Conservation (phyloP, 306 rosid species). For the Cucumis hystrix region DNA sequence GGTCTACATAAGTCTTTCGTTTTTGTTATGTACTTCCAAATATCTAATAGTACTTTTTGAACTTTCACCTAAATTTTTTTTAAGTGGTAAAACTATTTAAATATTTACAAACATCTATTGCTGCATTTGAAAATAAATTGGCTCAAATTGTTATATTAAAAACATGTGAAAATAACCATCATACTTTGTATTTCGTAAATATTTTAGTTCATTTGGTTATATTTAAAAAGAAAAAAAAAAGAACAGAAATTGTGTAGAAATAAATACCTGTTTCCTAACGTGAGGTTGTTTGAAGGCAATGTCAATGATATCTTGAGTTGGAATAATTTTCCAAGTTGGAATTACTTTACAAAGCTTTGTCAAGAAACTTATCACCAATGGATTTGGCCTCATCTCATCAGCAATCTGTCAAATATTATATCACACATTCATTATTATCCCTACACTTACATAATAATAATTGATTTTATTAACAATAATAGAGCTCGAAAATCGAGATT, state of each 20-base stretch:
- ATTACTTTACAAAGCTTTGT: slow-evolving; percentile 34
- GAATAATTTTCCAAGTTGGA: slow-evolving; percentile 70
- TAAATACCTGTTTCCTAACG: slow-evolving; percentile 45
- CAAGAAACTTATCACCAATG: slow-evolving; percentile 17
- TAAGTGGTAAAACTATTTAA: too few relatives aligned
- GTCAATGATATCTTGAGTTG: slow-evolving; percentile 51
- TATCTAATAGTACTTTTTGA: too few relatives aligned
- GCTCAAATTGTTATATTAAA: too few relatives aligned
- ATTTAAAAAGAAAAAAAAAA: neutral
- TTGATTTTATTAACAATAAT: neutral
- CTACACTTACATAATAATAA: too few relatives aligned
- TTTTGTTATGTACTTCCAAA: too few relatives aligned
- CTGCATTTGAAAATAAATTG: too few relatives aligned
- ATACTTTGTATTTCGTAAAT: too few relatives aligned
- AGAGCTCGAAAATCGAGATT: neutral
- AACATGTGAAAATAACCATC: too few relatives aligned
- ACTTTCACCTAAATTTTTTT: too few relatives aligned
- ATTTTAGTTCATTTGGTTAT: too few relatives aligned
- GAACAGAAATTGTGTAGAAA: slow-evolving; percentile 9
- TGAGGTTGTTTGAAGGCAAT: slow-evolving; percentile 51
- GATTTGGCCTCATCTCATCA: slow-evolving; percentile 51
- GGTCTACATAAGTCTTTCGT: too few relatives aligned
- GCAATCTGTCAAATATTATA: slow-evolving; percentile 46
- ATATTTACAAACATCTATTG: too few relatives aligned
- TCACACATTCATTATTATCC: neutral